Evolutionary conservation across 495 filamentous ascomycete genomes (phyloP).

Genomic region (Aspergillus homomorphus): DNA sequence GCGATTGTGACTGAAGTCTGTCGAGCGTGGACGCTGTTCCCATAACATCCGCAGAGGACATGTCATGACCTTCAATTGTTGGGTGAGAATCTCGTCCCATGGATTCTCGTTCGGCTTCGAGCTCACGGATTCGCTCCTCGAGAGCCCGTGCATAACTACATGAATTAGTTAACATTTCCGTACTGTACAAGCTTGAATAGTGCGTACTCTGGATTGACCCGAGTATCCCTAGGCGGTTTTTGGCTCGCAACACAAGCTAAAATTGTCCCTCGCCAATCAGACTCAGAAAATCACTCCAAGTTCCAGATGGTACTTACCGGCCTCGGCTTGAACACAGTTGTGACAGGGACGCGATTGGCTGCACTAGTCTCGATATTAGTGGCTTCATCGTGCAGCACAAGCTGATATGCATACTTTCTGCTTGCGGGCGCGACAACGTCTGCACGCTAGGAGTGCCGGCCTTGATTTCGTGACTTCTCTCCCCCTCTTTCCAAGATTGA

Average conservation of each 20-base stretch:
- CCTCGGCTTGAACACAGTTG: constrained; percentile 4
- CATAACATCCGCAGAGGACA: not conserved
- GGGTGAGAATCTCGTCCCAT: not conserved
- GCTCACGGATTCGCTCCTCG: constrained; percentile 3
- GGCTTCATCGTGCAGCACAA: not conserved
- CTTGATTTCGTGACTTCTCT: not conserved
- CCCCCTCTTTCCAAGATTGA: not conserved
- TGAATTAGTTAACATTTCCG: not conserved
- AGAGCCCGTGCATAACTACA: constrained; percentile 1
- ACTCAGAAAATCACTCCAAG: too few species aligned
- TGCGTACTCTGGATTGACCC: constrained; percentile 3
- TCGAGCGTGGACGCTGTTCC: not conserved
- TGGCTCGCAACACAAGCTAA: constrained; percentile 2
- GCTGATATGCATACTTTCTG: not conserved
- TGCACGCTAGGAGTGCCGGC: constrained; percentile 1
- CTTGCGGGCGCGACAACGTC: constrained; percentile 6
- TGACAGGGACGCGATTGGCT: not conserved
- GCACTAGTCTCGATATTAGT: not conserved
- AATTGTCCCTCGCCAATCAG: not conserved
- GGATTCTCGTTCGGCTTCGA: not conserved
- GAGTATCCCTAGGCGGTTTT: not conserved
- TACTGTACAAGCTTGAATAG: not conserved
- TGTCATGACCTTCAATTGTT: not conserved
- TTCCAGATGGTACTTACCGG: not conserved
- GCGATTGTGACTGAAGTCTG: not conserved